Percentiles rank a stretch among this genome's conserved stretches.
Conservation (phyloP, 2,329 filamentous ascomycete species). For the Colletotrichum sp. region DNA sequence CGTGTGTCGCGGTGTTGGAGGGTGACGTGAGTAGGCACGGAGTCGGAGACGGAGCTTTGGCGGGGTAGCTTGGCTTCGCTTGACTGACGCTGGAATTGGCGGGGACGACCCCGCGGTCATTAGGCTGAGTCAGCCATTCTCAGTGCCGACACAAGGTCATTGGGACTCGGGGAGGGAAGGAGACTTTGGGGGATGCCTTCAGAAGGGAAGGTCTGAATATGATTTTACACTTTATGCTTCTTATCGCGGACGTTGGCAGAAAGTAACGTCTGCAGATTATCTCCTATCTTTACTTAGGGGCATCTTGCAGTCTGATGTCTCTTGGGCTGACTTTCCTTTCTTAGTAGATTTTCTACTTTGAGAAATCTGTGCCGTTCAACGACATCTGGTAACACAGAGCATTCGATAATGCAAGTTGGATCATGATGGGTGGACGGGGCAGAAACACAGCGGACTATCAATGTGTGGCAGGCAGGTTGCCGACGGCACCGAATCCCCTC, state of each 20-base stretch:
- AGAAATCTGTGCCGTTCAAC: not conserved
- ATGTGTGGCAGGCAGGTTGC: not conserved
- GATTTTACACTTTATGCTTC: not conserved
- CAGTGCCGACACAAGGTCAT: not conserved
- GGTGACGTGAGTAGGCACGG: not conserved
- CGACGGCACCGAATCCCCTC: not conserved
- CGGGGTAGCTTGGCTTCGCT: not conserved
- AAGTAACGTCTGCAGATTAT: not conserved
- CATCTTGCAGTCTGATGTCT: not conserved
- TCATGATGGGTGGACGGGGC: accelerated
- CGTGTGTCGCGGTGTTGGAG: not conserved
- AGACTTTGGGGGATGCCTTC: not conserved
- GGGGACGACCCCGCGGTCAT: not conserved
- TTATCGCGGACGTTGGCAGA: not conserved
- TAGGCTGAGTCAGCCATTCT: not conserved
- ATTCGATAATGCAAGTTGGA: not conserved
- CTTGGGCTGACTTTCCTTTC: not conserved
- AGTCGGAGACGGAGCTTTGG: not conserved
- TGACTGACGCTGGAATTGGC: not conserved
- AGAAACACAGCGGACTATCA: not conserved
- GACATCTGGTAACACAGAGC: not conserved
- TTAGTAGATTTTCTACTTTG: not conserved
- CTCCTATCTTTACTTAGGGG: not conserved
- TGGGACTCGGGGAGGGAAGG: not conserved
- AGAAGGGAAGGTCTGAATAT: not conserved